Base-by-base conservation (phyloP, 768 basidiomycete genomes). In the Lactarius hatsudake region DNA sequence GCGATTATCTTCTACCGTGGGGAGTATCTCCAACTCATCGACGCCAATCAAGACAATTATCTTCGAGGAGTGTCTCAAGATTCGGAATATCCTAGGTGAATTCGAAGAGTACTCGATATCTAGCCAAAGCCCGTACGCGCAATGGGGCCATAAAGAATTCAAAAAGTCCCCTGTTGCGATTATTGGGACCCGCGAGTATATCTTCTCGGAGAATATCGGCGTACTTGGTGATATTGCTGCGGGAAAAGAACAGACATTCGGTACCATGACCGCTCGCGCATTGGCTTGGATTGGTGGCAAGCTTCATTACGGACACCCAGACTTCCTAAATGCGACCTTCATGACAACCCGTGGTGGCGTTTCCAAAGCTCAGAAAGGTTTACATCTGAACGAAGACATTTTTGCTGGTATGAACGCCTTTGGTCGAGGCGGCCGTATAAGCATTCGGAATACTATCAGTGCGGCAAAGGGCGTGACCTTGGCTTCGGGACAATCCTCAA, bases 1-100 rank as follows among this genome's bases (percentile, higher is more conserved):
- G 96, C 97, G 34, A 98, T 99, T 73, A 83, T 98, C 74, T 99
- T 99, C 83, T 97, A 98, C 78, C 94, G 97, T 56, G 97, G 97
- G 70, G 97, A 99, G 79, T 98, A 97, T 76, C 83, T 99, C 59
- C 97, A 99, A 79, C 90, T 99, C 72, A 98, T 99, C 79, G 97
- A 99, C 72, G 97, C 97, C 72, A 99, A 99, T 76, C 97, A 99
- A 80, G 97, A 99, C 81, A 99, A 98, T 80, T 99, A 99, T 74
- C 82, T 99, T 99, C 73, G 97, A 99, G 76, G 97, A 99, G 76
- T 99, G 97, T 78, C 79, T 99, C 76, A 99, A 99, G 84, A 99
- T 99, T 73, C 88, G 97, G 42, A 99, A 96, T 76, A 87, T 99
- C 60, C 84, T 99, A 58, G 96, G 93, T 71, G 97, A 98, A 78